Base-by-base conservation (phyloP, 257 asterid genomes). In the Rauvolfia tetraphylla region DNA sequence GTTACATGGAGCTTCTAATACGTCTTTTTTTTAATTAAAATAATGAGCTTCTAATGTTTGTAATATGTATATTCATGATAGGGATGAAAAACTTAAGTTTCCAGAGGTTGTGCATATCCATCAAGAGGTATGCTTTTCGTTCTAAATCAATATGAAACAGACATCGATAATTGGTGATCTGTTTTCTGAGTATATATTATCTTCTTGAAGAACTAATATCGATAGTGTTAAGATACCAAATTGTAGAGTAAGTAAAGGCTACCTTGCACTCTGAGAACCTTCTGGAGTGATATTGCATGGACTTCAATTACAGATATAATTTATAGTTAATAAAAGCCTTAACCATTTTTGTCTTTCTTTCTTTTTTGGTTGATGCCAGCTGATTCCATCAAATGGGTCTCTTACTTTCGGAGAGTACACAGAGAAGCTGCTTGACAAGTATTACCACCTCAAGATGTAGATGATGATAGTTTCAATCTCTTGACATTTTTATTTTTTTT, bases 371-470 rank as follows among this genome's bases (percentile, higher is more conserved):
- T 33, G 13, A 75, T 51, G 78, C 13, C 90, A 93, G 93, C 79
- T 91, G 78, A 81, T 87, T 68, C 82, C 76, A 69, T 87, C 96
- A 3, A 76, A 83, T 23, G 93, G 84, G 44, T 89, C 88, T 76
- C 87, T 92, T 75, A 89, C 97, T 53, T 93, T 93, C 72, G 98
- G 98, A 78, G 97, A 93, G 57, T 92, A 93, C 63, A 87, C 98
- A 0, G 98, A 91, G 85, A 89, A 87, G 81, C 86, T 93, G 80
- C 90, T 93, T 62, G 96, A 90, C 90, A 90, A 92, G 87, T 93
- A 91, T 81, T 93, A 93, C 80, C 96, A 89, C 74, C 81, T 79
- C 77, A 85, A 89, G 81, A 61, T 70, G 80, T 84, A 83, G 78
- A 76, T 10, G 49, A 22, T 66, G 29, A 38, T 3, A 66, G 31